Percentiles rank a stretch among this genome's conserved stretches.
phyloP scores from a whole-genome alignment of 805 yeast species.

The Barnettozyma californica region DNA sequence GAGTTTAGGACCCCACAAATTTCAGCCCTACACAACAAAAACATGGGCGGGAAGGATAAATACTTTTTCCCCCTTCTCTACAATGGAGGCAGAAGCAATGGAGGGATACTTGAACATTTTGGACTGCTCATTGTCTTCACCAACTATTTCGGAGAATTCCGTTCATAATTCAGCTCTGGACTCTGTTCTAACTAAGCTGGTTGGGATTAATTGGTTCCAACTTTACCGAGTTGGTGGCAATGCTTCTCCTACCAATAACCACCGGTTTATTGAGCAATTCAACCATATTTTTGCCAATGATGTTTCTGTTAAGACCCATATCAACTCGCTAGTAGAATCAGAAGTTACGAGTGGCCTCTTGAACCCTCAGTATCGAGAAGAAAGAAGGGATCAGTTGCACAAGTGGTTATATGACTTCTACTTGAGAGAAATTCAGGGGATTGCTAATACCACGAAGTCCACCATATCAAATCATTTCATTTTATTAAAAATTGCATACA shows the following conservation, averaged over 20 bases:
- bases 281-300: slow-evolving; percentile 7
- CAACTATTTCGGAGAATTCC: not conserved
- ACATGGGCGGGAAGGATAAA: not conserved
- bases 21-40: not conserved
- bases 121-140: not conserved
- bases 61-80: not conserved
- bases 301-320: slow-evolving; percentile 9
- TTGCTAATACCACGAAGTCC: slow-evolving; percentile 14
- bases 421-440: slow-evolving; percentile 3
- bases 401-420: slow-evolving; percentile 17
- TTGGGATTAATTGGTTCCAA: slow-evolving; percentile 6
- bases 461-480: slow-evolving; percentile 11
- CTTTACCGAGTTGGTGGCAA: not conserved
- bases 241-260: not conserved
- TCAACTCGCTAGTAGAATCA: slow-evolving; percentile 4
- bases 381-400: slow-evolving; percentile 10
- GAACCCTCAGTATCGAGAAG: not conserved
- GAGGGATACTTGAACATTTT: slow-evolving; percentile 3
- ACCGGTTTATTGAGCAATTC: not conserved
- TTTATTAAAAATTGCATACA: slow-evolving; percentile 14
- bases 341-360: slow-evolving; percentile 15
- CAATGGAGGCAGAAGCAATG: not conserved
- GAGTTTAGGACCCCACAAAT: not conserved
- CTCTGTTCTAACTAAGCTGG: not conserved
- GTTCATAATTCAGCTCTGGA: not conserved